phyloP scores from a whole-genome alignment of 768 basidiomycete genomes.

The Sarcodon aspratus region DNA sequence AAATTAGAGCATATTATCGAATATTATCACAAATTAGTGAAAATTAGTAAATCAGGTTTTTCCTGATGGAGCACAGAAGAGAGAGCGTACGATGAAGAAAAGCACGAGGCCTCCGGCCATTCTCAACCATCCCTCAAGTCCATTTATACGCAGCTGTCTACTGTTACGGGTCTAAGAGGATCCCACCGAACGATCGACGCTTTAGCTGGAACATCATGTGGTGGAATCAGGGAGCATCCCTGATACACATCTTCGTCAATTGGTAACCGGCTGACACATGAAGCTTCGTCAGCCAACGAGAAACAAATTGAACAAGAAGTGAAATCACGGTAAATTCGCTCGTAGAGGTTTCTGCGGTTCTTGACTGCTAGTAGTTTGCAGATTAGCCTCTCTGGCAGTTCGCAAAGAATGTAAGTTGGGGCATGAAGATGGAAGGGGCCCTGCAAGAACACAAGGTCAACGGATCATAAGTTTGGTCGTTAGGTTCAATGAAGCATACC shows the following conservation, averaged over 20 bases:
- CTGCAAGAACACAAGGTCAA: background rate
- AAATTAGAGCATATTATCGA: no score
- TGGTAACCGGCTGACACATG: constrained; percentile 46
- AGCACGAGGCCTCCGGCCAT: no score
- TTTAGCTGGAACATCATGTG: constrained; percentile 58
- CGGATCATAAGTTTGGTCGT: no score
- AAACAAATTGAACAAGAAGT: background rate
- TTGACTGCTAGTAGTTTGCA: constrained; percentile 78
- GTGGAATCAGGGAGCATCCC: constrained; percentile 69
- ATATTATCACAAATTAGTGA: no score
- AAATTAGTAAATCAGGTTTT: no score
- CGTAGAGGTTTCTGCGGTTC: constrained; percentile 75
- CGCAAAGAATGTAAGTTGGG: constrained; percentile 81
- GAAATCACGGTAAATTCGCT: constrained; percentile 68
- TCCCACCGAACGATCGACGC: constrained; percentile 83
- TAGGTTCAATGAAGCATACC: no score
- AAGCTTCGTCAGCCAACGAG: background rate
- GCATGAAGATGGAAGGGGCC: constrained; percentile 63
- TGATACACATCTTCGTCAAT: constrained; percentile 82
- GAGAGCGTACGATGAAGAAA: no score
- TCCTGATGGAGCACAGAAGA: no score
- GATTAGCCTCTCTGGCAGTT: constrained; percentile 76
- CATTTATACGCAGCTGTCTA: constrained; percentile 81
- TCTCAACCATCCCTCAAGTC: no score
- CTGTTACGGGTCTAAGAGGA: constrained; percentile 40